Evolutionary conservation across 2,329 filamentous ascomycete genomes (phyloP).

Genomic region (Pleomassaria siparia): DNA sequence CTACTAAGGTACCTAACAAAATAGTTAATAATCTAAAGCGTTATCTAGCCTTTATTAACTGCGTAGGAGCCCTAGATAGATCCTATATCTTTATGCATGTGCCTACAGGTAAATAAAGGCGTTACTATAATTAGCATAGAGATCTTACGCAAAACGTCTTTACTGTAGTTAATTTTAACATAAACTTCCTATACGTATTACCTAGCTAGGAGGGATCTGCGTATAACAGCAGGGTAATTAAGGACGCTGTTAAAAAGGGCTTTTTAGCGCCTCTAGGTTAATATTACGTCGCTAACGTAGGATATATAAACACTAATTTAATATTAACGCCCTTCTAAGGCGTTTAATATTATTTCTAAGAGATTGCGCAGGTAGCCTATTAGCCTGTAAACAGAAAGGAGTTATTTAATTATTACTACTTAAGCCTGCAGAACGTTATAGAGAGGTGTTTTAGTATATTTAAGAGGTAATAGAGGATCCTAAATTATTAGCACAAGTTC

Average conservation of each 20-base stretch:
- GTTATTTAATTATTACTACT: slow-evolving; percentile 5
- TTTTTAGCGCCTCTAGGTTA: not conserved
- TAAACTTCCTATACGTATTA: slow-evolving; percentile 7
- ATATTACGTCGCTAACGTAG: not conserved
- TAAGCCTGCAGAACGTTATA: not conserved
- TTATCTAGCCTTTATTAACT: slow-evolving; percentile 6
- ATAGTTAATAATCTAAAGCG: too few relatives aligned
- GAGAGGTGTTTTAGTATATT: slow-evolving; percentile 5
- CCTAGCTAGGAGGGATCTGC: slow-evolving; percentile 1
- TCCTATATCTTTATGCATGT: slow-evolving; percentile 1
- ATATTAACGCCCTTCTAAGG: too few relatives aligned
- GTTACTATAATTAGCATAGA: not conserved
- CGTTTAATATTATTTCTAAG: slow-evolving; percentile 1
- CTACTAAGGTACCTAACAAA: too few relatives aligned
- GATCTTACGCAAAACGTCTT: slow-evolving; percentile 1
- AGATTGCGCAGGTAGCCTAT: not conserved
- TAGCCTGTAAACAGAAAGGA: not conserved
- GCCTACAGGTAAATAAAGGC: not conserved
- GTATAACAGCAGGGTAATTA: not conserved
- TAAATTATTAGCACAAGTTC: slow-evolving; percentile 1
- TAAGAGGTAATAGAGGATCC: not conserved
- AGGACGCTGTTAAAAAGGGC: not conserved
- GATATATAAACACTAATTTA: too few relatives aligned
- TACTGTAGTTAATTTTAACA: slow-evolving; percentile 5
- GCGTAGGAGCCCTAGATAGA: slow-evolving; percentile 3